phyloP scores from a whole-genome alignment of 2,329 filamentous ascomycete species.

The Calonectria hongkongensis region DNA sequence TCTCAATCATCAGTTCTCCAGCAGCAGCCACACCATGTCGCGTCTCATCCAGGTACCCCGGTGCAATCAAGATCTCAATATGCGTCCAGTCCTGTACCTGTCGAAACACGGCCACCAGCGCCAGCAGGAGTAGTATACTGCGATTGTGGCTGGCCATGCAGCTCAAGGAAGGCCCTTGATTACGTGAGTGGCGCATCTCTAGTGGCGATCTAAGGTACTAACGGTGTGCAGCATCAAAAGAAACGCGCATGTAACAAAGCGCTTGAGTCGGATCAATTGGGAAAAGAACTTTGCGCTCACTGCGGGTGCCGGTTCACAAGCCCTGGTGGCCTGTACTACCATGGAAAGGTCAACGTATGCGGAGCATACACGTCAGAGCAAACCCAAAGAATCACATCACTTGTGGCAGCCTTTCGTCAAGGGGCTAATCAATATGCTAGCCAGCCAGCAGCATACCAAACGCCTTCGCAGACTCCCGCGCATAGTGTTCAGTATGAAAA shows the following conservation, averaged over 20 bases:
- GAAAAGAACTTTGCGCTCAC: constrained; percentile 63
- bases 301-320: constrained; percentile 68
- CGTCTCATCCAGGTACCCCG: constrained; percentile 31
- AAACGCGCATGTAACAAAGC: constrained; percentile 53
- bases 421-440: not conserved
- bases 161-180: constrained; percentile 54
- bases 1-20: constrained; percentile 24
- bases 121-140: constrained; percentile 53
- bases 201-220: constrained; percentile 25
- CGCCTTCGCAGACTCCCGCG: constrained; percentile 19
- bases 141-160: constrained; percentile 60
- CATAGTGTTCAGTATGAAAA: constrained; percentile 12
- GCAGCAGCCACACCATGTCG: constrained; percentile 7
- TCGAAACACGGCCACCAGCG: not conserved
- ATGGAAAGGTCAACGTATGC: constrained; percentile 67
- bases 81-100: not conserved
- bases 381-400: constrained; percentile 37
- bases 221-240: constrained; percentile 54
- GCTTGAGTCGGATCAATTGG: constrained; percentile 40
- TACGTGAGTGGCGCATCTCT: constrained; percentile 54
- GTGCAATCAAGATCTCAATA: constrained; percentile 14
- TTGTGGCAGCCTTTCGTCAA: constrained; percentile 41
- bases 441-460: not conserved
- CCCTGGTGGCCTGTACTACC: constrained; percentile 65
- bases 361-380: constrained; percentile 60